These are phyloP conservation scores for Chalaropsis ovoidea DNA, from an alignment of 2,329 filamentous ascomycete genomes.

Conservation along the genomic window DNA sequence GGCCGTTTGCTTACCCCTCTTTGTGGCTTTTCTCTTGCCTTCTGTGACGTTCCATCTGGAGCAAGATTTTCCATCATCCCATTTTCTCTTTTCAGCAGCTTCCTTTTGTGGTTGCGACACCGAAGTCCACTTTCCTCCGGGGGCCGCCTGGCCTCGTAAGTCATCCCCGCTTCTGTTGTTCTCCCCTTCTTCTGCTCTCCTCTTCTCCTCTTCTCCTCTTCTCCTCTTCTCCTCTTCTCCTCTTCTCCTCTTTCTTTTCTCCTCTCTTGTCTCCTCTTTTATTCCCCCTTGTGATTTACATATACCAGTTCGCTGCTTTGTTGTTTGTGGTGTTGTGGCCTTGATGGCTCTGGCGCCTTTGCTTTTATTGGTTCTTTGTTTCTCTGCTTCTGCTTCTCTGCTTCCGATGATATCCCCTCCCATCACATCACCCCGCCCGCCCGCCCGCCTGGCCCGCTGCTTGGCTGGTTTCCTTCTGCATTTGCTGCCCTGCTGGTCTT, in stretches of 20 bases:
- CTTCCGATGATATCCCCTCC: neutral
- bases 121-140: too few relatives aligned
- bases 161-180: neutral
- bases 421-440: neutral
- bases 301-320: slow-evolving; percentile 2
- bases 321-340: neutral
- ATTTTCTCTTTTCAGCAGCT: neutral
- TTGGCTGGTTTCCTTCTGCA: neutral
- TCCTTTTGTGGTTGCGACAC: neutral
- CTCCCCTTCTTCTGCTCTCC: neutral
- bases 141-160: too few relatives aligned
- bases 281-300: neutral
- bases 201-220: neutral
- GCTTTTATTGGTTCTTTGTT: neutral
- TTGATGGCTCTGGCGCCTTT: slow-evolving; percentile 4
- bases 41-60: neutral
- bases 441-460: neutral
- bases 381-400: neutral
- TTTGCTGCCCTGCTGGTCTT: neutral
- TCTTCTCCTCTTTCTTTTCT: neutral
- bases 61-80: neutral
- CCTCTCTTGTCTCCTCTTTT: neutral
- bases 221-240: neutral
- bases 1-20: neutral
- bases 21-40: neutral